These are phyloP conservation scores for Chiua virens DNA, from an alignment of 768 basidiomycete genomes.

Conservation along the genomic window DNA sequence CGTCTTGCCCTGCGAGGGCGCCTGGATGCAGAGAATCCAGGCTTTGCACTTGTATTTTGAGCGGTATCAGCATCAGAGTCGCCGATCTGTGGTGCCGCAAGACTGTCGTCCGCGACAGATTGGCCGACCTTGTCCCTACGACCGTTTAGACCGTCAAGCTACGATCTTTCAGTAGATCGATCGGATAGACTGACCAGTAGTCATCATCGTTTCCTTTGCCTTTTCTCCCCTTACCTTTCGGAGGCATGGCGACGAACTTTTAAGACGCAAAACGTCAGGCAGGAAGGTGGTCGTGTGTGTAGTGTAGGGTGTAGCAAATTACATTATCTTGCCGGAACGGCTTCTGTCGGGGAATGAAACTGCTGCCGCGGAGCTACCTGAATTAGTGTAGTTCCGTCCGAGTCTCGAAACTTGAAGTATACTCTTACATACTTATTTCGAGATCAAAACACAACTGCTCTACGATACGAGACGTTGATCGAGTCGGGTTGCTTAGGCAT, in stretches of 20 bases:
- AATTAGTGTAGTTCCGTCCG: not conserved
- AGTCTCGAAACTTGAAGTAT: too few relatives aligned
- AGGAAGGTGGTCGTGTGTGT: not conserved
- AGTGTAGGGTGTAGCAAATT: not conserved
- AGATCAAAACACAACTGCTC: too few relatives aligned
- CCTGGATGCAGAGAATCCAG: conserved; percentile 55
- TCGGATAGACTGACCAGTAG: conserved; percentile 58
- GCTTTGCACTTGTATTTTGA: conserved; percentile 28
- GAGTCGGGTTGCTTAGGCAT: not conserved
- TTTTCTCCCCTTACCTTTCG: conserved; percentile 85
- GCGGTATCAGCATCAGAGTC: conserved; percentile 45
- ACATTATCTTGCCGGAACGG: conserved; percentile 17
- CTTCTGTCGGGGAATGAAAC: conserved; percentile 13
- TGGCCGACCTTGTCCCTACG: conserved; percentile 67
- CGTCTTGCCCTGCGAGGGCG: conserved; percentile 42
- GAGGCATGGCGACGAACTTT: conserved; percentile 34
- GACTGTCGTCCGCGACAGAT: conserved; percentile 45
- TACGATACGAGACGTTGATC: too few relatives aligned
- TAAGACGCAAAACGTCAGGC: not conserved
- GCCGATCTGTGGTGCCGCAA: conserved; percentile 26
- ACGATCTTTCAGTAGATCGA: conserved; percentile 16
- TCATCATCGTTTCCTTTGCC: conserved; percentile 76
- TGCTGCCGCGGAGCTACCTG: conserved; percentile 6
- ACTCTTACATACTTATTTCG: too few relatives aligned
- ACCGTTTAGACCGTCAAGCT: conserved; percentile 11